These are phyloP conservation scores for Solanum sitiens DNA, from an alignment of 257 asterid species.

Conservation along the genomic window DNA sequence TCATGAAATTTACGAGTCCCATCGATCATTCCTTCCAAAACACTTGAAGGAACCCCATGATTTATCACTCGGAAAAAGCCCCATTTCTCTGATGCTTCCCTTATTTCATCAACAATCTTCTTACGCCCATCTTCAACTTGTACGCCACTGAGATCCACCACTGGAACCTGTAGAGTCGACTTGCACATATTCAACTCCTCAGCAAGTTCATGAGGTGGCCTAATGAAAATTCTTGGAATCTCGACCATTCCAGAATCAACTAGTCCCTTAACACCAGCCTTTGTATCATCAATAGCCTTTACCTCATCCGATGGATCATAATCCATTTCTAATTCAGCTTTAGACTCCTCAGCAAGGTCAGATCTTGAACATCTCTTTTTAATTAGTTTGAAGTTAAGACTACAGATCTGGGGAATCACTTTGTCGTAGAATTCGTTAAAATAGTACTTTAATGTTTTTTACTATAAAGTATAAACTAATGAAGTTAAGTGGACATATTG, in stretches of 20 bases:
- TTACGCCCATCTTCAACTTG: constrained; percentile 1
- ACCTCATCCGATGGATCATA: constrained; percentile 1
- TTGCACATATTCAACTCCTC: constrained; percentile 10
- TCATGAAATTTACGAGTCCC: constrained; percentile 54
- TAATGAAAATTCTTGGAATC: constrained; percentile 19
- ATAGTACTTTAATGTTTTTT: no score
- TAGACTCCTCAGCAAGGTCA: not conserved
- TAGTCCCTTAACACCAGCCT: constrained; percentile 13
- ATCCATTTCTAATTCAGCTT: not conserved
- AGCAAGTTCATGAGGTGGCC: constrained; percentile 26
- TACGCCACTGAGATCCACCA: constrained; percentile 34
- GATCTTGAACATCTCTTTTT: not conserved
- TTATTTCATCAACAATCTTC: constrained; percentile 16
- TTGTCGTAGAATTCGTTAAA: no score
- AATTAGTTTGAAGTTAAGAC: no score
- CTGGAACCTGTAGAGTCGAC: constrained; percentile 26
- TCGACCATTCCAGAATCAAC: constrained; percentile 12
- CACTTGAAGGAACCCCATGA: constrained; percentile 37
- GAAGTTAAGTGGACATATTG: no score
- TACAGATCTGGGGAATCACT: no score
- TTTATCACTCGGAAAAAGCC: constrained; percentile 55
- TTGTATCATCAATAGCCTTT: constrained; percentile 12
- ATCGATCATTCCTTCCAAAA: constrained; percentile 40
- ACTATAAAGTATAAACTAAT: no score
- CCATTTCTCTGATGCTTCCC: constrained; percentile 38